Percentiles rank a stretch among this genome's conserved stretches.
These are phyloP conservation scores for Cercospora zeae-maydis DNA, from an alignment of 2,329 filamentous ascomycete genomes.

Conservation along the genomic window DNA sequence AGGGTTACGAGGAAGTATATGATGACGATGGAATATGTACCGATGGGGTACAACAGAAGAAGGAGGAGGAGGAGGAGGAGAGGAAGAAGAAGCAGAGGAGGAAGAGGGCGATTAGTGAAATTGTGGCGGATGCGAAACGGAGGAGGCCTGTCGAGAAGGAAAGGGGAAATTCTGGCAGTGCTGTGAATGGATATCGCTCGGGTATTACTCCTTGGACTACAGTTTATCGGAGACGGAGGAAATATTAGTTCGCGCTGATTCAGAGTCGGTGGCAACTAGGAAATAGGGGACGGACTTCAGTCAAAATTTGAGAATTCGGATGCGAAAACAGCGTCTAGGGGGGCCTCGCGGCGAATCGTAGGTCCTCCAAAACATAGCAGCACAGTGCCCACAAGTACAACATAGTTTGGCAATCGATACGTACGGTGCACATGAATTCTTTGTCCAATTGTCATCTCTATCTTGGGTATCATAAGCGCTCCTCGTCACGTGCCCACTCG, in stretches of 20 bases:
- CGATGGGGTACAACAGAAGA: neutral
- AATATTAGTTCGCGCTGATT: neutral
- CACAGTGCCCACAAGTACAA: neutral
- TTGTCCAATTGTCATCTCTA: conserved; percentile 5
- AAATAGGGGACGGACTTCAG: too few relatives aligned
- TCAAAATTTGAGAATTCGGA: too few relatives aligned
- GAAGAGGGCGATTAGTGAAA: neutral
- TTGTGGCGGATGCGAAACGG: neutral
- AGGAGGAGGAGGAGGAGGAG: neutral
- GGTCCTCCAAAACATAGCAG: neutral
- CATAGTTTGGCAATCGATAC: neutral
- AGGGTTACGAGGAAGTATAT: neutral
- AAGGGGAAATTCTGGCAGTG: neutral
- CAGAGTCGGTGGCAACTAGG: too few relatives aligned
- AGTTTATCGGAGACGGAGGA: neutral
- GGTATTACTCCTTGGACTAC: neutral
- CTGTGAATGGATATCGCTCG: neutral
- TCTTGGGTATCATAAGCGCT: conserved; percentile 7
- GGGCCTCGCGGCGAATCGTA: neutral
- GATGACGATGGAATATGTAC: too few relatives aligned
- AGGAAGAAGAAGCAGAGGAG: neutral
- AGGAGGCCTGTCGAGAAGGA: neutral
- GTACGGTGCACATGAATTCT: neutral
- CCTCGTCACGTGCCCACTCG: neutral
- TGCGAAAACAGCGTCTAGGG: neutral